These are phyloP conservation scores for Vickermania spadyakhi DNA, from an alignment of 208 protist species.

Conservation along the genomic window DNA sequence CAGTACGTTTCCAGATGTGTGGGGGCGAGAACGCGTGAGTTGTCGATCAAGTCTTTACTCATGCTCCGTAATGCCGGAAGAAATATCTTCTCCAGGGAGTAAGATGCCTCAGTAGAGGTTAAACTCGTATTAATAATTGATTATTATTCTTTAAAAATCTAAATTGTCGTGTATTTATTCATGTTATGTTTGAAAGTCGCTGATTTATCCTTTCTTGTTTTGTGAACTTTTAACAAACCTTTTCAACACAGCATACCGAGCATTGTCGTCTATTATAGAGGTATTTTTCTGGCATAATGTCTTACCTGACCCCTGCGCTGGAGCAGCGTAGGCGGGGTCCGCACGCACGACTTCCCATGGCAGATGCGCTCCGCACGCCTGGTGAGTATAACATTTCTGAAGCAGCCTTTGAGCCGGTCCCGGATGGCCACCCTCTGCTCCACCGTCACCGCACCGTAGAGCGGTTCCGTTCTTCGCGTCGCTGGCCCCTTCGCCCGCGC, in stretches of 20 bases:
- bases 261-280: too few species aligned
- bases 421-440: constrained; percentile 8
- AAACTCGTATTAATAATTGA: too few species aligned
- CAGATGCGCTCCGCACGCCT: constrained; percentile 1
- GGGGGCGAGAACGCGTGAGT: constrained; percentile 50
- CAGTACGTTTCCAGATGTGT: constrained; percentile 57
- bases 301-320: not conserved
- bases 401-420: constrained; percentile 36
- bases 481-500: constrained; percentile 16
- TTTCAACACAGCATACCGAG: too few species aligned
- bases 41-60: constrained; percentile 79
- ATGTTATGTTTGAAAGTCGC: too few species aligned
- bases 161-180: too few species aligned
- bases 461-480: constrained; percentile 20
- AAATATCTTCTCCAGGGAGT: constrained; percentile 68
- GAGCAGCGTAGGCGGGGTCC: not conserved
- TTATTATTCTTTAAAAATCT: too few species aligned
- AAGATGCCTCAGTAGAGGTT: too few species aligned
- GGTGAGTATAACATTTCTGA: constrained; percentile 24
- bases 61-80: constrained; percentile 62
- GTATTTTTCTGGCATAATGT: not conserved
- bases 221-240: too few species aligned
- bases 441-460: constrained; percentile 34
- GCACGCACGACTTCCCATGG: not conserved
- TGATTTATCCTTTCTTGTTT: too few species aligned